Conservation (phyloP, 179 eudicot genomes). For the Pouteria campechiana region DNA sequence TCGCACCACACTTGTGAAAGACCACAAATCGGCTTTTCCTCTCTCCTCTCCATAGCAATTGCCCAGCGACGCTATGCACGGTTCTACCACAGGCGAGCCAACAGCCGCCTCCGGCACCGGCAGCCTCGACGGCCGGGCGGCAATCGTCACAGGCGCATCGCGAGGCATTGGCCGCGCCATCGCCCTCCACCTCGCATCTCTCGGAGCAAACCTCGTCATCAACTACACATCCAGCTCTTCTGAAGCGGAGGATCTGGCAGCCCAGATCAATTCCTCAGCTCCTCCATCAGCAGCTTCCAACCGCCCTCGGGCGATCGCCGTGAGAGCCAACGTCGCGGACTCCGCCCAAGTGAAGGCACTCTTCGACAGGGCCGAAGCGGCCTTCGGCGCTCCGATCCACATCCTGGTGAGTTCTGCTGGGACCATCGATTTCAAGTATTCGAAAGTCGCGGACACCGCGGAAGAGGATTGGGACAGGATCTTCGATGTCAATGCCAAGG, state of each 20-base stretch:
- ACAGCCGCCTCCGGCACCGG: slow-evolving; percentile 6
- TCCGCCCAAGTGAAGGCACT: slow-evolving; percentile 37
- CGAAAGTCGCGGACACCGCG: slow-evolving; percentile 12
- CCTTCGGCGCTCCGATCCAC: slow-evolving; percentile 26
- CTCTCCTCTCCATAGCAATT: too few species aligned
- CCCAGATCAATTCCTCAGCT: slow-evolving; percentile 31
- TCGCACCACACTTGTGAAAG: too few species aligned
- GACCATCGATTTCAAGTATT: slow-evolving; percentile 23
- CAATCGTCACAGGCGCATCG: slow-evolving; percentile 71
- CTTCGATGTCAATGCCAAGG: slow-evolving; percentile 27
- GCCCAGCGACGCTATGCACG: too few species aligned
- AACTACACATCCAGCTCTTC: slow-evolving; percentile 44
- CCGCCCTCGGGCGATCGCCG: slow-evolving; percentile 26
- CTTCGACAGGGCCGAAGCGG: slow-evolving; percentile 39
- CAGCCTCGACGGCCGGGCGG: slow-evolving; percentile 51
- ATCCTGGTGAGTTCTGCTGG: slow-evolving; percentile 36
- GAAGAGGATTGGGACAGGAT: slow-evolving; percentile 32
- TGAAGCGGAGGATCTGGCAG: slow-evolving; percentile 36
- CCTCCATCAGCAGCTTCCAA: not conserved
- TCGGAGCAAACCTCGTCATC: slow-evolving; percentile 56
- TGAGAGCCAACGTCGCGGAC: slow-evolving; percentile 53
- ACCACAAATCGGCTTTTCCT: too few species aligned
- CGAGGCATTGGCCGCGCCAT: slow-evolving; percentile 75
- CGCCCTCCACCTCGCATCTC: slow-evolving; percentile 45
- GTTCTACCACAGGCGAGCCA: too few species aligned